phyloP scores from a whole-genome alignment of 768 basidiomycete genomes.

The Trametes coccinea region DNA sequence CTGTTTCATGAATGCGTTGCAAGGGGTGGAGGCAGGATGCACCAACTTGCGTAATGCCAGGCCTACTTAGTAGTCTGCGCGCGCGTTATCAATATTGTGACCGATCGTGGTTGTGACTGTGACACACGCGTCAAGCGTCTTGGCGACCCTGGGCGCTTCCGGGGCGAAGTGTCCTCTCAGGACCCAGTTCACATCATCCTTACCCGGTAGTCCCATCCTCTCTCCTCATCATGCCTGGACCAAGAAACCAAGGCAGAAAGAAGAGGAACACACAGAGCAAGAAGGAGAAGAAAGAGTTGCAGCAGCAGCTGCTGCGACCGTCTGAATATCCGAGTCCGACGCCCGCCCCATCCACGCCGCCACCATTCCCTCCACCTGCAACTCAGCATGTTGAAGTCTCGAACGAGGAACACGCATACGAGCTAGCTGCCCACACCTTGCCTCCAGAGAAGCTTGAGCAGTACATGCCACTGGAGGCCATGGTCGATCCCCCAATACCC shows the following conservation, averaged over 20 bases:
- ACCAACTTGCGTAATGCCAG: no score
- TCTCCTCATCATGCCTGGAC: conserved; percentile 54
- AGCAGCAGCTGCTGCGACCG: not conserved
- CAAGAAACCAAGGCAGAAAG: conserved; percentile 50
- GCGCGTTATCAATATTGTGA: not conserved
- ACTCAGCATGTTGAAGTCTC: conserved; percentile 1
- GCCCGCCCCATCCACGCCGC: not conserved
- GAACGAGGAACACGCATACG: not conserved
- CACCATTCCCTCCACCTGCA: not conserved
- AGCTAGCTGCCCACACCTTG: not conserved
- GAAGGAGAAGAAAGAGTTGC: conserved; percentile 35
- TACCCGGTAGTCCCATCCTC: no score
- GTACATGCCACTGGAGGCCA: not conserved
- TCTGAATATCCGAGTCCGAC: conserved; percentile 2
- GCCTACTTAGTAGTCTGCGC: no score
- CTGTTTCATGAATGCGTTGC: no score
- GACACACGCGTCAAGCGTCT: conserved; percentile 14
- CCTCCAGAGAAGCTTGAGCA: not conserved
- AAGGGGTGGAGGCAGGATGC: no score
- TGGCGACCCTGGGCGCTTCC: not conserved
- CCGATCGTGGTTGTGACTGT: conserved; percentile 16
- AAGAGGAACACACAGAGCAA: conserved; percentile 39
- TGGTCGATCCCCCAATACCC: conserved; percentile 13
- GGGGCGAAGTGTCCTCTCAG: not conserved
- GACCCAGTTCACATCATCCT: not conserved